phyloP scores from a whole-genome alignment of 2,329 filamentous ascomycete species.

The Fusarium sp. region DNA sequence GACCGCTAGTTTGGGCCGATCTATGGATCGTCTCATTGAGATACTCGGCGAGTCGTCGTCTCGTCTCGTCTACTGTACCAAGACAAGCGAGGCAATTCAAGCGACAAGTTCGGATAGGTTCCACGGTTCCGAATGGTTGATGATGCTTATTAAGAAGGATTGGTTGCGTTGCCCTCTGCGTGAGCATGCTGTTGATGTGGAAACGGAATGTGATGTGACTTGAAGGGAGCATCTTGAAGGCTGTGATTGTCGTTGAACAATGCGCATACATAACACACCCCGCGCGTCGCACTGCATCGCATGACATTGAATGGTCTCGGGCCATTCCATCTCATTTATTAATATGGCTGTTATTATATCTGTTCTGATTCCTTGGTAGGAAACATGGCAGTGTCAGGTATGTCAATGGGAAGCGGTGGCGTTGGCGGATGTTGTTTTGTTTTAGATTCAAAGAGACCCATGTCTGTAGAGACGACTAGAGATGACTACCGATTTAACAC shows the following conservation, averaged over 20 bases:
- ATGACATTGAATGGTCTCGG: conserved; percentile 1
- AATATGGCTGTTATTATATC: neutral
- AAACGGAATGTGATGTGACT: conserved; percentile 31
- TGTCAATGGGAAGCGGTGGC: conserved; percentile 22
- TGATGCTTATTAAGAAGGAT: conserved; percentile 4
- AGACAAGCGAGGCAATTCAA: conserved; percentile 10
- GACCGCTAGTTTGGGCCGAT: conserved; percentile 18
- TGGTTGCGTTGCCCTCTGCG: neutral
- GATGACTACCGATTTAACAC: neutral
- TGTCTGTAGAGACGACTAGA: neutral
- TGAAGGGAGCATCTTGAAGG: conserved; percentile 12
- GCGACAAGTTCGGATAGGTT: conserved; percentile 2
- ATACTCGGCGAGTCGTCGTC: neutral
- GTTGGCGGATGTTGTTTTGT: conserved; percentile 30
- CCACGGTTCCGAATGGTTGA: neutral
- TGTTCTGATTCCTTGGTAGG: conserved; percentile 2
- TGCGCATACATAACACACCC: neutral
- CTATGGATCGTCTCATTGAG: conserved; percentile 18
- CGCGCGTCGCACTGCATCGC: conserved; percentile 7
- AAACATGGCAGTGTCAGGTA: conserved; percentile 22
- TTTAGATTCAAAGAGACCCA: conserved; percentile 20
- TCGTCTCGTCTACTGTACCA: neutral
- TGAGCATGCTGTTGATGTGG: conserved; percentile 28
- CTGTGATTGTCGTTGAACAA: conserved; percentile 7
- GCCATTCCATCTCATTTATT: neutral